A percentile compares a stretch with the other conserved stretches of the same genome.
phyloP scores from a whole-genome alignment of 148 eudicot genomes.

The Rhododendron henanense region DNA sequence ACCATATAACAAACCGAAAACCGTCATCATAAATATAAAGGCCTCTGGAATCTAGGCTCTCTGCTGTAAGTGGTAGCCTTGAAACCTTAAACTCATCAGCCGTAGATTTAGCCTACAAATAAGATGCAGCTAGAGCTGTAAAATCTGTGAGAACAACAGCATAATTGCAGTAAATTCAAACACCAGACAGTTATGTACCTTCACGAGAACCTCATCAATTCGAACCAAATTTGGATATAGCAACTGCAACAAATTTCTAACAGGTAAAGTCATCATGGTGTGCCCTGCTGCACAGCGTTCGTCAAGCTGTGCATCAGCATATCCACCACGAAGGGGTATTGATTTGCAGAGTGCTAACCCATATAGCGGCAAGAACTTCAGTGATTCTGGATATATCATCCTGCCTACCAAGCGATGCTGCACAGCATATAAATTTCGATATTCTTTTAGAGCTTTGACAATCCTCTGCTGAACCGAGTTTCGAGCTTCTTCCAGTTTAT shows the following conservation, averaged over 20 bases:
- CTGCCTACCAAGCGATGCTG: conserved; percentile 87
- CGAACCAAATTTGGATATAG: conserved; percentile 82
- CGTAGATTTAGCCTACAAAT: conserved; percentile 37
- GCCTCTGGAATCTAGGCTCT: conserved; percentile 89
- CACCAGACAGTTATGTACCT: conserved; percentile 37
- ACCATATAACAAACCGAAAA: conserved; percentile 90
- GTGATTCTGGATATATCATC: conserved; percentile 94
- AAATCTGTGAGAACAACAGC: conserved; percentile 9
- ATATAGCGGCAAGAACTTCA: conserved; percentile 76
- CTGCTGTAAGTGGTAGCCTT: conserved; percentile 66
- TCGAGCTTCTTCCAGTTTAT: conserved; percentile 86
- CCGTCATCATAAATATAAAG: conserved; percentile 91
- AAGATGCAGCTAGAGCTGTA: conserved; percentile 6
- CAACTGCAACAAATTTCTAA: conserved; percentile 68
- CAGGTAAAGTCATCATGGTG: conserved; percentile 91
- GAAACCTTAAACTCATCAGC: conserved; percentile 38
- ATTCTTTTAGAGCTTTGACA: conserved; percentile 81
- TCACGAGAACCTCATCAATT: conserved; percentile 62
- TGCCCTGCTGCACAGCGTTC: conserved; percentile 95
- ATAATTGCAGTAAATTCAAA: conserved; percentile 7
- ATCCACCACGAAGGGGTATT: conserved; percentile 78
- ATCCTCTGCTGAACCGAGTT: conserved; percentile 53
- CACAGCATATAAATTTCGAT: conserved; percentile 82
- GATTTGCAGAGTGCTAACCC: conserved; percentile 78
- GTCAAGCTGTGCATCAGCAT: conserved; percentile 85